A percentile compares a stretch with the other conserved stretches of the same genome.
These are phyloP conservation scores for Zygosaccharomyces pseudorouxii DNA, from an alignment of 805 yeast genomes.

Conservation along the genomic window DNA sequence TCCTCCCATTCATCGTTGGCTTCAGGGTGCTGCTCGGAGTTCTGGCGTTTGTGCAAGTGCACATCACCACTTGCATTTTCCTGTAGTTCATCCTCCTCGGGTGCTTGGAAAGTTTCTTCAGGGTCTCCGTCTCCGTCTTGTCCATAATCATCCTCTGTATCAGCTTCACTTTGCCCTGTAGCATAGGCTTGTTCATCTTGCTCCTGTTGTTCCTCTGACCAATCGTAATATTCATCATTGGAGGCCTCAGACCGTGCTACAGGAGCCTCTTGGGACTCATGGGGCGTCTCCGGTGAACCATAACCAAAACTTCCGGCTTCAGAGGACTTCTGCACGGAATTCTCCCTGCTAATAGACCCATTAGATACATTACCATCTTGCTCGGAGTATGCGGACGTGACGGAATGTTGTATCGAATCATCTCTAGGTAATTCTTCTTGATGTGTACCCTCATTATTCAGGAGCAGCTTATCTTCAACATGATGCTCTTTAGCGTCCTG, in stretches of 20 bases:
- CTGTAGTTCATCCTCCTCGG: background rate
- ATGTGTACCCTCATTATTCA: background rate
- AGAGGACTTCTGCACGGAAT: background rate
- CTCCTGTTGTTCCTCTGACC: conserved; percentile 4
- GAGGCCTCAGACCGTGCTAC: conserved; percentile 1
- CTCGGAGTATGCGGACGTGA: background rate
- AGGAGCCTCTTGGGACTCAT: background rate
- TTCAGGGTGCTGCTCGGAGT: background rate
- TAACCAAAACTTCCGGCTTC: background rate
- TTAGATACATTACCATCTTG: background rate
- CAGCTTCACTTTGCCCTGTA: background rate
- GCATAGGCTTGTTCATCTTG: background rate
- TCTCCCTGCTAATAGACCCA: background rate
- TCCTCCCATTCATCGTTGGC: conserved; percentile 13
- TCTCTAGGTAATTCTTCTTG: background rate
- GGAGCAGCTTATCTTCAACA: background rate
- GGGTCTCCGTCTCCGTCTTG: background rate
- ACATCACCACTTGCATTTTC: background rate
- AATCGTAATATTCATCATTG: conserved; percentile 2
- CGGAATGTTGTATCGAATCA: background rate
- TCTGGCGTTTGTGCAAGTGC: background rate
- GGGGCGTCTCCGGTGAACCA: background rate
- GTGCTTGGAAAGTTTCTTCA: background rate
- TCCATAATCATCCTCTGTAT: background rate
- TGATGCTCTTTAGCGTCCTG: background rate